Base-by-base conservation (phyloP, 164 flowering plant genomes). In the Warburgia ugandensis region DNA sequence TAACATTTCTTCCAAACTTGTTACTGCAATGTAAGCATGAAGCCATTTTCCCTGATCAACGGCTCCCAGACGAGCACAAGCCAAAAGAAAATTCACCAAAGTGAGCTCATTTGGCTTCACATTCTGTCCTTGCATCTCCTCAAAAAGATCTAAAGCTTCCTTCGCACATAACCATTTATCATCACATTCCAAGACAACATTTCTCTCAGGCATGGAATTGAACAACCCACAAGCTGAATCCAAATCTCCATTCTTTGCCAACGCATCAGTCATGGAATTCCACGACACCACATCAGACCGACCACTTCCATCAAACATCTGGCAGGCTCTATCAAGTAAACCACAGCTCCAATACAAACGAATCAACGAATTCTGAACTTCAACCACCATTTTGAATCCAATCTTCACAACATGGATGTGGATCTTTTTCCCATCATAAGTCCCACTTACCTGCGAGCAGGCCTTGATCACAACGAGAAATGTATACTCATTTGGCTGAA, bases 401-500 rank as follows among this genome's bases (percentile, higher is more conserved):
- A 65, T 47, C 59, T 72, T 77, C 4, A 63, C 0, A 20, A 68
- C 20, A 9, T 74, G 58, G 1, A 61, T 44, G 12, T 72, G 77
- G 32, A 70, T 49, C 21, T 69, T 64, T 3, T 3, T 45, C 68
- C 64, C 8, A 25, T 35, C 9, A 29, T 67, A 4, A 27, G 23
- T 29, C 6, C 42, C 36, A 30, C 9, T 25, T 31, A 74, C 63
- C 12, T 61, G 70, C 5, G 74, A 43, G 31, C 67, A 66, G 2
- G 74, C 67, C 54, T 71, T 73, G 53, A 76, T 63, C 33, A 73
- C 64, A 28, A 67, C 66, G 6, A 78, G 75, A 47, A 73, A 68
- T 9, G 78, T 76, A 48, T 44, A 63, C 17, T 63, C 56, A 31
- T 63, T 60, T 6, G 42, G 48, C 13, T 36, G 7, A 19, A 55